Percentiles rank a stretch among this genome's conserved stretches.
These are phyloP conservation scores for Fusarium sororula DNA, from an alignment of 2,329 filamentous ascomycete species.

Conservation along the genomic window DNA sequence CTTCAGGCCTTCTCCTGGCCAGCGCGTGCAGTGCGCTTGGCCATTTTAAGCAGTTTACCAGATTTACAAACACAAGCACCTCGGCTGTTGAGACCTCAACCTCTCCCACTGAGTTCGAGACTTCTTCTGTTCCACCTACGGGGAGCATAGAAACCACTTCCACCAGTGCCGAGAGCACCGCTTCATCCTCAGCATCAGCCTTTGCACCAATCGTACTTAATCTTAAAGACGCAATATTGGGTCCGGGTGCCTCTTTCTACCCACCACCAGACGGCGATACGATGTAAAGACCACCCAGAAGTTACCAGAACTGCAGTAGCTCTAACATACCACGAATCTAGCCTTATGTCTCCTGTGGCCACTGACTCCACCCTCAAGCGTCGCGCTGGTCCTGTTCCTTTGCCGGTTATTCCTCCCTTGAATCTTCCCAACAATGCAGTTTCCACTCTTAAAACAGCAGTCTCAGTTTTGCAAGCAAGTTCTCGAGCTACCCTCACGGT, in stretches of 20 bases:
- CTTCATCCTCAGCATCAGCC: not conserved
- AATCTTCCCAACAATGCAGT: not conserved
- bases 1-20: not conserved
- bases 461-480: no score
- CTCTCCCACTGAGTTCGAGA: not conserved
- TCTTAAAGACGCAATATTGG: not conserved
- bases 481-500: no score
- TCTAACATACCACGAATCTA: not conserved
- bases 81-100: not conserved
- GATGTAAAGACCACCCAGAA: not conserved
- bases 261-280: not conserved
- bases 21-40: not conserved
- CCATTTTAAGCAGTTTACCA: not conserved
- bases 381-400: not conserved
- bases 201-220: not conserved
- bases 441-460: rapidly evolving
- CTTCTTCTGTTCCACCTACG: not conserved
- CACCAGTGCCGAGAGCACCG: not conserved
- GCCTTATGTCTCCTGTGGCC: not conserved
- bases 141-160: not conserved
- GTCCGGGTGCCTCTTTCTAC: not conserved
- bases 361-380: not conserved
- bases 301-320: not conserved
- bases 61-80: not conserved
- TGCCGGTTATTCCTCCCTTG: not conserved